Evolutionary conservation across 164 flowering plant genomes (phyloP).

Genomic region (Euptelea pleiosperma): DNA sequence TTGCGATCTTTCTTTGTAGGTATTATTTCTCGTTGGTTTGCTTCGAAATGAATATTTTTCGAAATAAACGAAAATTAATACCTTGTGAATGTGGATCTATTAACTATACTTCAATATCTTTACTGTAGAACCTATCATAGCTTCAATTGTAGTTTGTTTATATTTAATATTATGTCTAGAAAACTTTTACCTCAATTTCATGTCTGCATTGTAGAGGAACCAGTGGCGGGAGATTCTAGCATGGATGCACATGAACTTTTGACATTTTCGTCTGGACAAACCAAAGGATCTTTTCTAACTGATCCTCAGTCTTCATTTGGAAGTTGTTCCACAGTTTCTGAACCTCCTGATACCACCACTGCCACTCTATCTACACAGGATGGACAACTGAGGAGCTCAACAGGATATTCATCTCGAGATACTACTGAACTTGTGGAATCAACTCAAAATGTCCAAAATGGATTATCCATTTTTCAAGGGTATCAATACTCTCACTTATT

Average conservation of each 20-base stretch:
- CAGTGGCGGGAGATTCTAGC: constrained; percentile 20
- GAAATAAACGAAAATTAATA: too few species aligned
- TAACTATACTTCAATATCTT: too few species aligned
- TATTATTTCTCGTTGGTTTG: too few species aligned
- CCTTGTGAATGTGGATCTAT: too few species aligned
- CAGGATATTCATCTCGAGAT: constrained; percentile 32
- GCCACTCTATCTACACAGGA: constrained; percentile 27
- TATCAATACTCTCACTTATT: constrained; percentile 21
- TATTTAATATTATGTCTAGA: too few species aligned
- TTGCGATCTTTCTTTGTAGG: too few species aligned
- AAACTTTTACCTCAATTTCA: constrained; percentile 5
- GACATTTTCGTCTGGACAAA: constrained; percentile 41
- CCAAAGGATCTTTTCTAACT: constrained; percentile 15
- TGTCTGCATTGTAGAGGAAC: constrained; percentile 37
- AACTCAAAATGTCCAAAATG: constrained; percentile 32
- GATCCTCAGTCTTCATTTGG: constrained; percentile 30
- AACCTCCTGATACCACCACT: constrained; percentile 22
- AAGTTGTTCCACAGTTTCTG: constrained; percentile 27
- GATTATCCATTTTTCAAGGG: constrained; percentile 75
- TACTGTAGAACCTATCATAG: too few species aligned
- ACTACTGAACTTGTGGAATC: constrained; percentile 32
- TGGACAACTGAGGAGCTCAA: constrained; percentile 27
- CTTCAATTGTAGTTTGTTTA: too few species aligned
- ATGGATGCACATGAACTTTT: constrained; percentile 43
- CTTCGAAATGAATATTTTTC: too few species aligned